Conservation (phyloP, 306 rosid species). For the Adenanthera pavonina region DNA sequence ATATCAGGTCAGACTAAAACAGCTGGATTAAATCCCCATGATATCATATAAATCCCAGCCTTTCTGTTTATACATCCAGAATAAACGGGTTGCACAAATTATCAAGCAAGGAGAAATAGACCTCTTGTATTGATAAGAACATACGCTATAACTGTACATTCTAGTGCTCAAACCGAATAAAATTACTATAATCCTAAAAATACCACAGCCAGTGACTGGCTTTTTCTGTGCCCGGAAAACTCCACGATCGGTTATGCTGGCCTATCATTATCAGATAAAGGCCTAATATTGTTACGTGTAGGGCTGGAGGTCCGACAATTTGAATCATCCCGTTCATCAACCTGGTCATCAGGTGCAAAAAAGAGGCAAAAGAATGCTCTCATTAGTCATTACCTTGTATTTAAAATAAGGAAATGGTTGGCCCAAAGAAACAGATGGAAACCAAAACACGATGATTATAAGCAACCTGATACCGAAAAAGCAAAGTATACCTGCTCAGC, state of each 20-base stretch:
- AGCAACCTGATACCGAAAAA: constrained; percentile 1
- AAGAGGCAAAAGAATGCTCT: neutral
- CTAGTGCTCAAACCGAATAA: constrained; percentile 50
- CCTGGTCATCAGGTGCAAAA: constrained; percentile 51
- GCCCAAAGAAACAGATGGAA: neutral
- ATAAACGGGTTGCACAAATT: constrained; percentile 39
- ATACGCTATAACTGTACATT: constrained; percentile 68
- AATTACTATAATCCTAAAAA: constrained; percentile 54
- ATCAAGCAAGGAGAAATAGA: constrained; percentile 40
- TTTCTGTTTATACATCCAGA: constrained; percentile 28
- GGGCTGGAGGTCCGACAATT: constrained; percentile 52
- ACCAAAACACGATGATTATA: neutral
- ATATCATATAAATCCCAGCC: constrained; percentile 26
- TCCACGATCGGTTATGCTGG: constrained; percentile 64
- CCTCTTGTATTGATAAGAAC: constrained; percentile 56
- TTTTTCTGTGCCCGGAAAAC: constrained; percentile 37
- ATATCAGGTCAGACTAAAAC: constrained; percentile 33
- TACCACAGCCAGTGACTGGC: constrained; percentile 48
- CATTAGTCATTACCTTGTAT: neutral
- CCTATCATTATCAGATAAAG: constrained; percentile 64
- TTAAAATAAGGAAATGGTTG: neutral
- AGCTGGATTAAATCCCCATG: constrained; percentile 27
- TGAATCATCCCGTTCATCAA: constrained; percentile 64
- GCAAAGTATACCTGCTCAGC: constrained; percentile 60
- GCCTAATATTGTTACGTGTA: constrained; percentile 47